Base-by-base conservation (phyloP, 208 protist species). In the Crithidia thermophila region DNA sequence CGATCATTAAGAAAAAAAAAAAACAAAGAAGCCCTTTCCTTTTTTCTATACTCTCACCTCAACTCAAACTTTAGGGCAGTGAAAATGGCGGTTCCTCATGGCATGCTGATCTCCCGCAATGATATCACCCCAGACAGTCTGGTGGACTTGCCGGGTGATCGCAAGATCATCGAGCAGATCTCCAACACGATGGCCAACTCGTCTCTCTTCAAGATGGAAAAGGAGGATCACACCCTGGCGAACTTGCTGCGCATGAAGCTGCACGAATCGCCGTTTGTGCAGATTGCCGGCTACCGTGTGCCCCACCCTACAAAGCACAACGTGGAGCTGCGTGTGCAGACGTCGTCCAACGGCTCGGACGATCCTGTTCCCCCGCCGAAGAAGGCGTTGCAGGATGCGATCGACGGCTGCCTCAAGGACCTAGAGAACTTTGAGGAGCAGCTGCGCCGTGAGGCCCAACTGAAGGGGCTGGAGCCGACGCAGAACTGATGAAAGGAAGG, bases 91-190 rank as follows among this genome's bases (percentile, higher is more conserved):
- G 67, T 82, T 33, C 73, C 85, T 45, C 91, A 96, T 85, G 91
- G 91, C 51, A 96, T 96, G 91, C 85, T 96, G 53, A 90, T 94
- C 46, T 93, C 91, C 76, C 87, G 93, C 67, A 96, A 96, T 76
- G 91, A 96, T 52, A 96, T 96, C 82, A 89, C 84, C 4, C 79
- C 88, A 5, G 91, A 96, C 46, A 96, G 79, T 61, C 78, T 96
- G 30, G 84, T 96, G 42, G 91, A 96, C 71, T 82, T 89, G 77
- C 83, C 83, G 64, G 91, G 88, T 21, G 83, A 87, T 62, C 79
- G 75, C 56, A 96, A 96, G 72, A 88, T 96, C 50, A 56, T 76
- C 0, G 91, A 96, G 80, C 72, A 87, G 40, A 77, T 91, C 55
- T 82, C 80, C 30, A 92, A 83, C 61, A 90, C 77, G 23, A 85